A percentile compares a stretch with the other conserved stretches of the same genome.
Evolutionary conservation across 495 filamentous ascomycete species (phyloP).

Genomic region (Penicillium desertorum): DNA sequence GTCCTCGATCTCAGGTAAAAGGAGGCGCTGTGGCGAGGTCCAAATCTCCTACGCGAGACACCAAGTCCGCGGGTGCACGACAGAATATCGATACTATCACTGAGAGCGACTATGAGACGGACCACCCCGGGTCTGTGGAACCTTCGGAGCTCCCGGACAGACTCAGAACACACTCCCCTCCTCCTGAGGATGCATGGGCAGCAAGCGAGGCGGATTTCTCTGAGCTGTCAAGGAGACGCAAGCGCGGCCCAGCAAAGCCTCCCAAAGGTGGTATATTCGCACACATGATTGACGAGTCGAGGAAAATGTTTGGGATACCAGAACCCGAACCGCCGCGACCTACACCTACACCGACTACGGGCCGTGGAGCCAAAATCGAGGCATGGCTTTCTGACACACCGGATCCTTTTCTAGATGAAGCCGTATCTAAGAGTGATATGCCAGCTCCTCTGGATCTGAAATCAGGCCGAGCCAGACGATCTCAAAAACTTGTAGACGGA

Average conservation of each 20-base stretch:
- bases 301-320: slow-evolving; percentile 54
- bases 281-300: slow-evolving; percentile 53
- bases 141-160: slow-evolving; percentile 29
- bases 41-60: slow-evolving; percentile 16
- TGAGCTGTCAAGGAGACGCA: slow-evolving; percentile 43
- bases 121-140: slow-evolving; percentile 14
- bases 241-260: slow-evolving; percentile 36
- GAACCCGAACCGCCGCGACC: slow-evolving; percentile 51
- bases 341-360: slow-evolving; percentile 34
- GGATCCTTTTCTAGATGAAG: slow-evolving; percentile 67
- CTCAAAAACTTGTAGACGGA: slow-evolving; percentile 27
- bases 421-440: slow-evolving; percentile 40
- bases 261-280: slow-evolving; percentile 51
- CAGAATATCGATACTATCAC: slow-evolving; percentile 22
- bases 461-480: slow-evolving; percentile 31
- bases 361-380: slow-evolving; percentile 61
- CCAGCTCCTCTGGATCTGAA: slow-evolving; percentile 47
- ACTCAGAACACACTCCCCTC: slow-evolving; percentile 28
- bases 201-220: slow-evolving; percentile 48
- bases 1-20: slow-evolving; percentile 12
- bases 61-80: slow-evolving; percentile 14
- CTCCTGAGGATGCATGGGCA: slow-evolving; percentile 42
- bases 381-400: slow-evolving; percentile 72
- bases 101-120: slow-evolving; percentile 29
- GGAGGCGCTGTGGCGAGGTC: slow-evolving; percentile 5